phyloP scores from a whole-genome alignment of 2,329 filamentous ascomycete genomes.

The Alternaria ventricosa region DNA sequence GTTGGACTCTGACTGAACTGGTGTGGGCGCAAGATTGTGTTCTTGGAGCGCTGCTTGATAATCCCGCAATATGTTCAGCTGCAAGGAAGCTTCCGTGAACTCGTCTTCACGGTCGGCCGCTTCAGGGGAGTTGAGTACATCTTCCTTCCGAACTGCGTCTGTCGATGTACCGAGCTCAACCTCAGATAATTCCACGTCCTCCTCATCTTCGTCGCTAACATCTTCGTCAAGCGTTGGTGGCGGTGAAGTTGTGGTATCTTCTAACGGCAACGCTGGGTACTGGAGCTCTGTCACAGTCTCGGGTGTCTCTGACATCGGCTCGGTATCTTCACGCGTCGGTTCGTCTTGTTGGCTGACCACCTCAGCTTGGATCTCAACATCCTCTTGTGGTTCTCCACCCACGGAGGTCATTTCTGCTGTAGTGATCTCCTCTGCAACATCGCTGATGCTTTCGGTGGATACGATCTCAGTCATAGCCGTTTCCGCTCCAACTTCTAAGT shows the following conservation, averaged over 20 bases:
- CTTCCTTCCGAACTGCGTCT: neutral
- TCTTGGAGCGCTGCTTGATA: conserved; percentile 17
- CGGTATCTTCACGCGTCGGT: neutral
- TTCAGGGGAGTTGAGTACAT: neutral
- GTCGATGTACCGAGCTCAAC: neutral
- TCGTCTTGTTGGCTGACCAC: neutral
- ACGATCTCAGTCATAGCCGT: neutral
- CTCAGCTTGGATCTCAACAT: neutral
- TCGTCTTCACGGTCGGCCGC: conserved; percentile 21
- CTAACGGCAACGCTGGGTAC: conserved; percentile 20
- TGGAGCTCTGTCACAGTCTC: conserved; percentile 1
- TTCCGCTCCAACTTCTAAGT: neutral
- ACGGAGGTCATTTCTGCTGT: neutral
- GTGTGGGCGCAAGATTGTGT: neutral
- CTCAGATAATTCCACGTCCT: conserved; percentile 7
- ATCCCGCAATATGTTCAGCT: conserved; percentile 36
- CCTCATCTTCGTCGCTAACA: neutral
- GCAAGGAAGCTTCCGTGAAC: conserved; percentile 41
- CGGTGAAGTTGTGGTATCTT: neutral
- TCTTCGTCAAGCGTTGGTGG: conserved; percentile 2
- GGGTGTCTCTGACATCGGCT: neutral
- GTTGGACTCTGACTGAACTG: neutral
- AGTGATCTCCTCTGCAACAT: neutral
- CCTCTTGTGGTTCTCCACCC: neutral
- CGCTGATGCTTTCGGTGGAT: neutral